Conservation (phyloP, 2,329 filamentous ascomycete genomes). For the Botrytis deweyae region DNA sequence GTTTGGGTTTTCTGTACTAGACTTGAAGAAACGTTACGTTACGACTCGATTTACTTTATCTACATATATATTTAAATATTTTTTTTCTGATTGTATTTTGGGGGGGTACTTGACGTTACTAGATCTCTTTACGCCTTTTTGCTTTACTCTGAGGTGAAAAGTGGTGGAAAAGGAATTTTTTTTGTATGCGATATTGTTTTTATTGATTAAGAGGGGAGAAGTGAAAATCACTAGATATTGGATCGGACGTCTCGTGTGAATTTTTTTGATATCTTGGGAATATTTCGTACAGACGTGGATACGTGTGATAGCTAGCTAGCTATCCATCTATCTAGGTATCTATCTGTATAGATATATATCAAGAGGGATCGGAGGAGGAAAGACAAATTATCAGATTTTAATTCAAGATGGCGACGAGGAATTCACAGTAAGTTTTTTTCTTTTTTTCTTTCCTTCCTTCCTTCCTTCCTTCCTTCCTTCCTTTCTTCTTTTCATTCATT, state of each 20-base stretch:
- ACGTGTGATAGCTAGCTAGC: slow-evolving; percentile 2
- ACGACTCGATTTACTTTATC: not conserved
- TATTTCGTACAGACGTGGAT: not conserved
- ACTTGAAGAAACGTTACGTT: not conserved
- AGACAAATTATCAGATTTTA: not conserved
- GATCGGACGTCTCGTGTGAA: not conserved
- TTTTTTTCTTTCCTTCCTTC: not conserved
- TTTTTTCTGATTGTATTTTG: not conserved
- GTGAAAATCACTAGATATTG: slow-evolving; percentile 2
- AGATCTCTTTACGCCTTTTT: not conserved
- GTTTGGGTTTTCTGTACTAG: not conserved
- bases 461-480: not conserved
- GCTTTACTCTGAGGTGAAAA: not conserved
- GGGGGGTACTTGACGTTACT: not conserved
- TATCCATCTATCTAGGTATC: not conserved
- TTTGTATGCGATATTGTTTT: slow-evolving; percentile 6
- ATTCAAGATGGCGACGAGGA: slow-evolving; percentile 18
- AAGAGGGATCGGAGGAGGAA: not conserved
- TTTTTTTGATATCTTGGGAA: not conserved
- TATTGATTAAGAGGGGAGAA: not conserved
- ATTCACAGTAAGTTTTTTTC: slow-evolving; percentile 11
- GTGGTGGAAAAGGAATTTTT: not conserved
- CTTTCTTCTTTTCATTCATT: no score
- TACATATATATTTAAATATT: not conserved
- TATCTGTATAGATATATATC: not conserved